A percentile compares a stretch with the other conserved stretches of the same genome.
Evolutionary conservation across 306 rosid species (phyloP).

Genomic region (Vigna unguiculata): DNA sequence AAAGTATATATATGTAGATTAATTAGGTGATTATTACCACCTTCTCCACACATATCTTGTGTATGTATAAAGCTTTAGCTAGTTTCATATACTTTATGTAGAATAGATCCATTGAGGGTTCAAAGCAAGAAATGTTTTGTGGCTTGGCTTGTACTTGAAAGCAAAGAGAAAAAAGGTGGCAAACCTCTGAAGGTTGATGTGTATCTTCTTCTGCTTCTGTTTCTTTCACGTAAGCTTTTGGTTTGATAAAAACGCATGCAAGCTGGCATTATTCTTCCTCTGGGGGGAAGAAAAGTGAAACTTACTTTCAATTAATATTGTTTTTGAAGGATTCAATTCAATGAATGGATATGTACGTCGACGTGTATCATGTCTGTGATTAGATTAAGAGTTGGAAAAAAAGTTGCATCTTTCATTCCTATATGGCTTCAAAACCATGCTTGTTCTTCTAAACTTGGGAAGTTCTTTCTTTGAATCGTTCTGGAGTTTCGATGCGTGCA

Average conservation of each 20-base stretch:
- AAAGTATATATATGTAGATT: not conserved
- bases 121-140: slow-evolving; percentile 28
- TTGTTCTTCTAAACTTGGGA: slow-evolving; percentile 25
- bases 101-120: slow-evolving; percentile 7
- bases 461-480: not conserved
- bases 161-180: slow-evolving; percentile 28
- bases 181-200: slow-evolving; percentile 4
- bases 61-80: slow-evolving; percentile 13
- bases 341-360: not conserved
- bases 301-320: slow-evolving; percentile 13
- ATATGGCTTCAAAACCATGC: slow-evolving; percentile 16
- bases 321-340: not conserved
- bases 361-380: not conserved
- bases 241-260: slow-evolving; percentile 21
- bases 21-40: not conserved
- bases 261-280: slow-evolving; percentile 25
- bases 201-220: slow-evolving; percentile 13
- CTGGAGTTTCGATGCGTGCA: slow-evolving; percentile 28
- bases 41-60: slow-evolving; percentile 4
- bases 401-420: not conserved
- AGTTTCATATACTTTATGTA: slow-evolving; percentile 20
- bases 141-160: slow-evolving; percentile 40
- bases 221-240: slow-evolving; percentile 42
- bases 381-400: slow-evolving; percentile 8
- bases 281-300: not conserved